These are phyloP conservation scores for Pseudodiploospora longispora DNA, from an alignment of 2,329 filamentous ascomycete genomes.

Conservation along the genomic window DNA sequence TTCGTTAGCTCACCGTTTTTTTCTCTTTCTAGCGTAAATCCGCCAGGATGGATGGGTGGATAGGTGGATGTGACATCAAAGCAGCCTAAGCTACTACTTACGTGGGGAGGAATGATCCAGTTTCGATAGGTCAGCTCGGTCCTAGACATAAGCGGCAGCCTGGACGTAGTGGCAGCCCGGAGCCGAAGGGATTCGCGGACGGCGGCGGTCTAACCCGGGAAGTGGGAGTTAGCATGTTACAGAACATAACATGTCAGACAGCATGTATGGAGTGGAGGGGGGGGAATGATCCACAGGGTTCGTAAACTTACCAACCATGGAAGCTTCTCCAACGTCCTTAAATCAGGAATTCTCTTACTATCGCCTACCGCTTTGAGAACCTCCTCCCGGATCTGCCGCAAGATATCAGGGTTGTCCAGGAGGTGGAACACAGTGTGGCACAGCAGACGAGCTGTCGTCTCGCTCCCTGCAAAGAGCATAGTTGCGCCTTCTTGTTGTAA, in stretches of 20 bases:
- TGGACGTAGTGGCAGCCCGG: no score
- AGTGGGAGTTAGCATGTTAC: background rate
- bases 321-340: slow-evolving; percentile 22
- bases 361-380: slow-evolving; percentile 13
- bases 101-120: background rate
- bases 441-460: slow-evolving; percentile 27
- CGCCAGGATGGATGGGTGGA: background rate
- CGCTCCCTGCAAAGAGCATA: slow-evolving; percentile 27
- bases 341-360: slow-evolving; percentile 4
- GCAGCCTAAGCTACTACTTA: background rate
- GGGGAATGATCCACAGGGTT: slow-evolving; percentile 21
- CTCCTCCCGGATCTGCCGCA: slow-evolving; percentile 24
- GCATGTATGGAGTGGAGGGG: no score
- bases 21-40: background rate
- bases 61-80: no score
- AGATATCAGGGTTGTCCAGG: slow-evolving; percentile 21
- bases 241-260: background rate
- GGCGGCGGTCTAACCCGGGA: no score
- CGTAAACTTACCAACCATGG: slow-evolving; percentile 21
- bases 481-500: slow-evolving; percentile 24
- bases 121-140: no score
- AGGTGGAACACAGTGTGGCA: slow-evolving; percentile 26
- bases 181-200: no score
- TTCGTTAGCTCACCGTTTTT: background rate
- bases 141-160: no score